These are phyloP conservation scores for Kurtzmaniella quercitrusa DNA, from an alignment of 1,139 yeast species.

Conservation along the genomic window DNA sequence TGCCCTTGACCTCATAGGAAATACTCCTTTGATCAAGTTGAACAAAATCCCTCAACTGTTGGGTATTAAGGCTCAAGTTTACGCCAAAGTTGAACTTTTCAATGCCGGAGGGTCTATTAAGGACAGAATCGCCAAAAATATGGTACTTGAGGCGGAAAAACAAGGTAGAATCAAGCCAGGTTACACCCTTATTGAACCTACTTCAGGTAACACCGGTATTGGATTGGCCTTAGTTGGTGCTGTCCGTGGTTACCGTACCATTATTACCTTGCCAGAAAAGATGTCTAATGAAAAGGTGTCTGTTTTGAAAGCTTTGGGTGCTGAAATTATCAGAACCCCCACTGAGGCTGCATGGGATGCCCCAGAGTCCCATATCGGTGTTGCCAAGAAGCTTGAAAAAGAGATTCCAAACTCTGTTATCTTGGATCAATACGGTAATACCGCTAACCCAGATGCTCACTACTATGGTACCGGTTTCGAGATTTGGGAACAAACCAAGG, in stretches of 20 bases:
- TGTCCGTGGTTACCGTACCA: constrained; percentile 81
- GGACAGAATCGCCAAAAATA: constrained; percentile 61
- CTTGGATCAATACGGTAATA: constrained; percentile 78
- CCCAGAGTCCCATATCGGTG: constrained; percentile 90
- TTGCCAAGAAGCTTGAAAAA: constrained; percentile 73
- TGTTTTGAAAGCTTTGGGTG: constrained; percentile 85
- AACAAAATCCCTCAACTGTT: constrained; percentile 74
- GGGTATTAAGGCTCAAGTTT: constrained; percentile 63
- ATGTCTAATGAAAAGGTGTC: constrained; percentile 91
- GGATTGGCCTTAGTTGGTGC: constrained; percentile 88
- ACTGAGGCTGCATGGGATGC: constrained; percentile 94
- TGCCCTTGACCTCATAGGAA: constrained; percentile 67
- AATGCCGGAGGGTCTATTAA: constrained; percentile 71
- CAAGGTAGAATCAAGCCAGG: constrained; percentile 81
- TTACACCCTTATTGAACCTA: constrained; percentile 82
- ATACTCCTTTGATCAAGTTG: constrained; percentile 74
- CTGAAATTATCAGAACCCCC: constrained; percentile 88
- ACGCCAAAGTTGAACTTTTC: constrained; percentile 62
- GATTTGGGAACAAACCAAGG: constrained; percentile 78
- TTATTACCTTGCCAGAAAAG: constrained; percentile 86
- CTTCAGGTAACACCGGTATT: constrained; percentile 87
- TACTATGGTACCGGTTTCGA: constrained; percentile 83
- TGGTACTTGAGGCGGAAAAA: constrained; percentile 81
- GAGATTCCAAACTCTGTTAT: constrained; percentile 86
- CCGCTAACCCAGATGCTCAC: constrained; percentile 80